phyloP scores from a whole-genome alignment of 2,329 filamentous ascomycete genomes.

The Hymenoscyphus linearis region DNA sequence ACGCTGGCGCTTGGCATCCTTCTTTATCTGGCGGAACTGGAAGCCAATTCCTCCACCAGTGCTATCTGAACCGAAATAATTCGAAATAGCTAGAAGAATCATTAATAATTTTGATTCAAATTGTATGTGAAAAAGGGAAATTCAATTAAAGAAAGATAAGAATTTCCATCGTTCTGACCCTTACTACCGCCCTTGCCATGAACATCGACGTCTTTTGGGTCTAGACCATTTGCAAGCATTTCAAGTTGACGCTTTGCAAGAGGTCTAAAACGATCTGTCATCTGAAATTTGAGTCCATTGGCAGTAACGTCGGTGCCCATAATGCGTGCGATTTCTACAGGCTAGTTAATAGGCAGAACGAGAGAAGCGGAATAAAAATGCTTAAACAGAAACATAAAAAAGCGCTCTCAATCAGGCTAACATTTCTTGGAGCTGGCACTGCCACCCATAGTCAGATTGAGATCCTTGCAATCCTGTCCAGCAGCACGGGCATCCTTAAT shows the following conservation, averaged over 20 bases:
- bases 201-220: constrained; percentile 34
- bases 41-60: constrained; percentile 54
- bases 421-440: constrained; percentile 10
- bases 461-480: constrained; percentile 28
- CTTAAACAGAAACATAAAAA: constrained; percentile 2
- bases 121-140: not conserved
- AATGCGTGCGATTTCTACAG: constrained; percentile 18
- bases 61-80: constrained; percentile 52
- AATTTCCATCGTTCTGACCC: not conserved
- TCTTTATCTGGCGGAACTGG: constrained; percentile 53
- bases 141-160: constrained; percentile 1
- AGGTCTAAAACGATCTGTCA: constrained; percentile 38
- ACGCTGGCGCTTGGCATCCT: constrained; percentile 44
- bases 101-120: constrained; percentile 1
- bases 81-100: constrained; percentile 46
- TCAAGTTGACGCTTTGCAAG: constrained; percentile 44
- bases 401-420: not conserved
- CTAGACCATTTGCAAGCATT: constrained; percentile 40
- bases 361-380: not conserved
- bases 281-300: constrained; percentile 20
- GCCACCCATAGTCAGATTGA: not conserved
- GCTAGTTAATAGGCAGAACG: constrained; percentile 7
- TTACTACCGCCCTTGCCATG: constrained; percentile 3
- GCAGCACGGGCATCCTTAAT: constrained; percentile 29
- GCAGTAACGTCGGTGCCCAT: constrained; percentile 25